Base-by-base conservation (phyloP, 2,329 filamentous ascomycete genomes). In the Cercospora brassicicola region DNA sequence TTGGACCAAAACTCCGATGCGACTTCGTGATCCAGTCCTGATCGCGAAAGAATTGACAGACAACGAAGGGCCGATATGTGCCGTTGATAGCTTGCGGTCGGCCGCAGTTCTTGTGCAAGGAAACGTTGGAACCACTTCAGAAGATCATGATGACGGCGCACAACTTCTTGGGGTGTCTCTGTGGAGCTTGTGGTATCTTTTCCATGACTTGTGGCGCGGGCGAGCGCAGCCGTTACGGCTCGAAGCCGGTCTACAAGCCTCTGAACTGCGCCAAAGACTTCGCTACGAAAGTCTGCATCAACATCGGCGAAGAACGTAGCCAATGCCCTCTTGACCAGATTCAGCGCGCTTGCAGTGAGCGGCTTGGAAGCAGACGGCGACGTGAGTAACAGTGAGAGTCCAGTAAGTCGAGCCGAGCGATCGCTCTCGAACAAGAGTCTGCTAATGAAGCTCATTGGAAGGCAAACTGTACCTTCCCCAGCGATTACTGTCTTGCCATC, bases 51-150 rank as follows among this genome's bases (percentile, higher is more conserved):
- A 62, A 90, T 84, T 0, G 82, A 83, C 30, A 94, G 80, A 0
- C 90, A 88, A 75, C 90, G 93, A 4, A 98, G 79, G 2, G 92
- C 89, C 2, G 91, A 91, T 57, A 94, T 91, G 73, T 97, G 94
- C 6, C 93, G 88, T 77, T 96, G 94, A 76, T 98, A 99, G 10
- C 94, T 95, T 15, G 92, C 89, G 0, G 91, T 94, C 2, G 93
- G 89, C 2, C 88, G 86, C 23, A 99, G 82, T 74, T 98, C 93
- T 42, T 83, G 82, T 63, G 88, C 85, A 5, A 97, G 79, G 72
- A 96, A 95, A 1, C 81, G 75, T 1, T 92, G 74, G 76, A 94
- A 96, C 88, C 91, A 94, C 1, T 78, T 76, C n/a, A 96, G 73
- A 74, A 96, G 97, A 13, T 66, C 56, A 59, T 53, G 68, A 63